Conservation (phyloP, 805 yeast species). For the Metschnikowia noctiluminum region DNA sequence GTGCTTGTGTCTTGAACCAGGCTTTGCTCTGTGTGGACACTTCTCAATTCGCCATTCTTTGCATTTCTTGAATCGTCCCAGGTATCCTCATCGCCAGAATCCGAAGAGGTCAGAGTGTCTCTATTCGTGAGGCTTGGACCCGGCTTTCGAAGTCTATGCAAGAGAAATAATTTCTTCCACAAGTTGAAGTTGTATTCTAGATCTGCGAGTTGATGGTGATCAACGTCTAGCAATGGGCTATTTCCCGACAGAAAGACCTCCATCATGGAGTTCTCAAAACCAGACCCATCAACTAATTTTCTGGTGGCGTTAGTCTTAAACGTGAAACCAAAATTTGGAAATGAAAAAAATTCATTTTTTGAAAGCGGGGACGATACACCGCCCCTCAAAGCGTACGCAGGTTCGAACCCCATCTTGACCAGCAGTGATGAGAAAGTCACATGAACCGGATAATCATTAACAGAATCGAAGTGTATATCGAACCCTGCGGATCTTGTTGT, state of each 20-base stretch:
- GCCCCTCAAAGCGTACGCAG: not conserved
- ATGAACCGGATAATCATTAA: conserved; percentile 32
- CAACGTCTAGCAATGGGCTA: conserved; percentile 38
- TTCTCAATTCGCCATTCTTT: not conserved
- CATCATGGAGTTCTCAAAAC: conserved; percentile 35
- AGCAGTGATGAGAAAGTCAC: conserved; percentile 32
- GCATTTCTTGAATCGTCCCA: conserved; percentile 3
- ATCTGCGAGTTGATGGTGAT: conserved; percentile 29
- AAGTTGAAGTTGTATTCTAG: conserved; percentile 34
- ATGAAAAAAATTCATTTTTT: conserved; percentile 26
- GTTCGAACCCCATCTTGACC: conserved; percentile 24
- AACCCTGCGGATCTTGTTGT: conserved; percentile 31
- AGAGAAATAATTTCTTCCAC: conserved; percentile 24
- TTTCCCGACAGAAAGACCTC: conserved; percentile 37
- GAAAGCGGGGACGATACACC: not conserved
- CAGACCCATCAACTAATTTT: conserved; percentile 31
- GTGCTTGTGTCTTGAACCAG: too few species aligned
- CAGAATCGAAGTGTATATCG: conserved; percentile 33
- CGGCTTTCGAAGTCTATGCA: conserved; percentile 15
- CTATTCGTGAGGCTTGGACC: not conserved
- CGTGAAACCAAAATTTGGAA: conserved; percentile 35
- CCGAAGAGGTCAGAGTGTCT: conserved; percentile 1
- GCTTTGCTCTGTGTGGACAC: not conserved
- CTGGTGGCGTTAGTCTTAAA: conserved; percentile 35
- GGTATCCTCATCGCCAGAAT: conserved; percentile 10